Percentiles rank a stretch among this genome's conserved stretches.
These are phyloP conservation scores for Ophiognomonia clavigignenti-juglandacearum DNA, from an alignment of 2,329 filamentous ascomycete genomes.

Conservation along the genomic window DNA sequence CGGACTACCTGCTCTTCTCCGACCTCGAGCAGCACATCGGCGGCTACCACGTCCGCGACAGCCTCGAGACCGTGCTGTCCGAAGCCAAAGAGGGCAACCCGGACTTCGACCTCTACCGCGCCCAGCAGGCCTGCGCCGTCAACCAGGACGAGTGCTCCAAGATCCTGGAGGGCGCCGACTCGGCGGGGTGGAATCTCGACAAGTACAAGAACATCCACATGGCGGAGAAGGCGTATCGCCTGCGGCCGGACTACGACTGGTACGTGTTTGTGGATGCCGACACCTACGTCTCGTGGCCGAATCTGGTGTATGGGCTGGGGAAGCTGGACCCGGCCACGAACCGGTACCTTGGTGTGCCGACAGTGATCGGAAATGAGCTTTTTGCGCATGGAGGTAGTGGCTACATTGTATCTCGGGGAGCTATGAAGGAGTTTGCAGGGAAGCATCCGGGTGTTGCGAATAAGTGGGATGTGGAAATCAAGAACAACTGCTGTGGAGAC, in stretches of 20 bases:
- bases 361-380: slow-evolving; percentile 33
- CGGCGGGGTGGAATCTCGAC: slow-evolving; percentile 48
- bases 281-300: slow-evolving; percentile 52
- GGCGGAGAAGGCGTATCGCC: slow-evolving; percentile 46
- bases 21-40: slow-evolving; percentile 48
- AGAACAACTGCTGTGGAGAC: slow-evolving; percentile 46
- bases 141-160: slow-evolving; percentile 40
- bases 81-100: slow-evolving; percentile 37
- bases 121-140: slow-evolving; percentile 39
- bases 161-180: slow-evolving; percentile 21
- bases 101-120: slow-evolving; percentile 47
- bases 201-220: slow-evolving; percentile 61
- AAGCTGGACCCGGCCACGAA: slow-evolving; percentile 36
- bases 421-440: slow-evolving; percentile 43
- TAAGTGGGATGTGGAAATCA: slow-evolving; percentile 38
- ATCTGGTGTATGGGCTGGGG: slow-evolving; percentile 43
- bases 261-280: slow-evolving; percentile 57
- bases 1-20: slow-evolving; percentile 53
- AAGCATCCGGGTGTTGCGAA: slow-evolving; percentile 39
- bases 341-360: slow-evolving; percentile 46
- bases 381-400: slow-evolving; percentile 56
- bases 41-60: slow-evolving; percentile 40
- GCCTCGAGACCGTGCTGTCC: slow-evolving; percentile 38
- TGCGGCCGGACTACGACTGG: slow-evolving; percentile 51
- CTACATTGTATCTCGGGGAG: slow-evolving; percentile 45